phyloP scores from a whole-genome alignment of 2,329 filamentous ascomycete species.

The Alternaria sp. region DNA sequence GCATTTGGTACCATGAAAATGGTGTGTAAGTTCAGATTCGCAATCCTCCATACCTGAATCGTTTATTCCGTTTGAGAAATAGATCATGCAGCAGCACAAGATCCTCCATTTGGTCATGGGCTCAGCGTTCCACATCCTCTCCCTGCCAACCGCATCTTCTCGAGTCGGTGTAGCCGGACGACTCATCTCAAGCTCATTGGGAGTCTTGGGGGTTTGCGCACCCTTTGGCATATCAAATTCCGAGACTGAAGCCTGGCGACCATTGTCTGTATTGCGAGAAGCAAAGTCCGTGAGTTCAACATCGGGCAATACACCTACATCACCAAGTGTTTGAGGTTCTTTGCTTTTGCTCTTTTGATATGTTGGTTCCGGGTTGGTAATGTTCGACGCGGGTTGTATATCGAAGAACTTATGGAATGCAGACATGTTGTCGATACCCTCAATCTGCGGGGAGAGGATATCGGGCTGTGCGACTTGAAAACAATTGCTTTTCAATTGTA shows the following conservation, averaged over 20 bases:
- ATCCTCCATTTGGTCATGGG: conserved; percentile 76
- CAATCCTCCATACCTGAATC: conserved; percentile 64
- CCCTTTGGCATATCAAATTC: conserved; percentile 20
- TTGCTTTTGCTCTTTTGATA: conserved; percentile 36
- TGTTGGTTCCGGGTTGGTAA: conserved; percentile 53
- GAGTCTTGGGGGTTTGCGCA: conserved; percentile 42
- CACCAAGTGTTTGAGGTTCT: conserved; percentile 18
- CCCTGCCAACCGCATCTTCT: conserved; percentile 55
- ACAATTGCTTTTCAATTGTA: background rate
- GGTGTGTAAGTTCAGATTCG: background rate
- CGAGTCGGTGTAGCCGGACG: conserved; percentile 58
- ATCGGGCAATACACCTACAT: conserved; percentile 34
- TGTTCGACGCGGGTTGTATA: conserved; percentile 50
- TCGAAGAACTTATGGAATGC: conserved; percentile 54
- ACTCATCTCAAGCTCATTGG: conserved; percentile 63
- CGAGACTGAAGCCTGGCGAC: conserved; percentile 27
- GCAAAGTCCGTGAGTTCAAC: conserved; percentile 49
- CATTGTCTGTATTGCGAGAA: conserved; percentile 34
- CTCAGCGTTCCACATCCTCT: conserved; percentile 66
- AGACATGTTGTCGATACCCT: conserved; percentile 45
- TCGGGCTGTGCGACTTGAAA: background rate
- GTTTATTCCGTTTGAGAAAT: conserved; percentile 74
- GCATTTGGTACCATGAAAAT: background rate
- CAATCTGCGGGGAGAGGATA: background rate
- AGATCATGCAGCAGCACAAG: conserved; percentile 69